Evolutionary conservation across 768 basidiomycete genomes (phyloP).

Genomic region (Tylopilus plumbeoviolaceoides): DNA sequence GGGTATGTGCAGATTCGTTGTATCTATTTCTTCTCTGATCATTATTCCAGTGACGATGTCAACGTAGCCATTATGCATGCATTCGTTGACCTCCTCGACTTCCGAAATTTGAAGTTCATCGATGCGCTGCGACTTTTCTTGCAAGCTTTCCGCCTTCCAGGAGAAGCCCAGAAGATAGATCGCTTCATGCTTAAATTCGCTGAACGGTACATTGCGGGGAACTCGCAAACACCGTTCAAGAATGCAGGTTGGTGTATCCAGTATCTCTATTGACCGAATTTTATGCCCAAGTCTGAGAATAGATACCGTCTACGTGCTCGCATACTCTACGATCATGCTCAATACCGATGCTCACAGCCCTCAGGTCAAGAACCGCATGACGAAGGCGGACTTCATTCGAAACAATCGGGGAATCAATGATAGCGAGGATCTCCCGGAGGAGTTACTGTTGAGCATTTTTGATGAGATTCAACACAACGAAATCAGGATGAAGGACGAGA

Average conservation of each 20-base stretch:
- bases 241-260: conserved; percentile 72
- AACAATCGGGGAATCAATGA: conserved; percentile 99
- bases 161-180: conserved; percentile 98
- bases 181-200: conserved; percentile 99
- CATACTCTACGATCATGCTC: conserved; percentile 92
- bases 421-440: conserved; percentile 81
- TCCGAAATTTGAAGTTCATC: conserved; percentile 76
- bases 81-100: conserved; percentile 91
- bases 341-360: conserved; percentile 98
- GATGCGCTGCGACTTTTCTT: conserved; percentile 88
- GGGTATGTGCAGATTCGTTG: conserved; percentile 51
- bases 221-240: conserved; percentile 79
- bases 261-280: neutral
- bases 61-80: conserved; percentile 96
- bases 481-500: conserved; percentile 98
- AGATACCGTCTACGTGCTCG: conserved; percentile 94
- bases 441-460: conserved; percentile 71
- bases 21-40: conserved; percentile 2
- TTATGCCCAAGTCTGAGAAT: conserved; percentile 4
- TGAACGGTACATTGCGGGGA: conserved; percentile 90
- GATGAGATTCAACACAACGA: conserved; percentile 92
- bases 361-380: conserved; percentile 93
- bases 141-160: conserved; percentile 94
- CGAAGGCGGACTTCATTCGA: conserved; percentile 83
- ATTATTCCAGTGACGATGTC: conserved; percentile 64